Conservation (phyloP, 352 stramenopile species). For the Pythium volutum region DNA sequence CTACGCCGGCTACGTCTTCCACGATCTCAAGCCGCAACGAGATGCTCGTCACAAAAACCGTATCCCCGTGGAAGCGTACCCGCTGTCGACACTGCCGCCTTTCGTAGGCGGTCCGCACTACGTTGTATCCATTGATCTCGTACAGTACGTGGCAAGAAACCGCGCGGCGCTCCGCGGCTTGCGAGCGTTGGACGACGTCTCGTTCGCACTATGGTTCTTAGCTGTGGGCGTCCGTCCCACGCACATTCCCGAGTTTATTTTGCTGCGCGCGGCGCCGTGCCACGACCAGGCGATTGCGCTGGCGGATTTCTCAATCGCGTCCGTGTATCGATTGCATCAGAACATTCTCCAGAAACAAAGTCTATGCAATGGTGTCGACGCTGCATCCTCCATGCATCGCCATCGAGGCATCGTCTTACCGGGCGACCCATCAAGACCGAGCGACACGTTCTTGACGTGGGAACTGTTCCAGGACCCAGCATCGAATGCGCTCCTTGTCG, state of each 20-base stretch:
- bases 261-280: conserved; percentile 29
- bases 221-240: background rate
- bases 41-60: conserved; percentile 18
- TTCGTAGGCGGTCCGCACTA: conserved; percentile 38
- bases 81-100: conserved; percentile 21
- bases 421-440: background rate
- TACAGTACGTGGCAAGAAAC: conserved; percentile 19
- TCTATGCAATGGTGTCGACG: background rate
- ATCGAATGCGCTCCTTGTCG: background rate
- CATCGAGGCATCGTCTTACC: conserved; percentile 1
- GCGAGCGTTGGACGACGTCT: conserved; percentile 14
- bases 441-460: background rate
- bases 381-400: background rate
- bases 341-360: background rate
- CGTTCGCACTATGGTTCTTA: conserved; percentile 15
- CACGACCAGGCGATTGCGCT: conserved; percentile 30
- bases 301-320: conserved; percentile 37
- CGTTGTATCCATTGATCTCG: conserved; percentile 32
- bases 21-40: background rate
- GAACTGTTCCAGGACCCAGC: background rate
- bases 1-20: conserved; percentile 32
- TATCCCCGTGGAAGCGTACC: conserved; percentile 23
- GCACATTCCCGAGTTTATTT: conserved; percentile 30
- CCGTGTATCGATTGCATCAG: conserved; percentile 20
- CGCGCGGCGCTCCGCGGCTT: background rate